Percentiles rank a stretch among this genome's conserved stretches.
Evolutionary conservation across 1,284 basidiomycete species (phyloP).

Genomic region (Moniliophthora roreri): DNA sequence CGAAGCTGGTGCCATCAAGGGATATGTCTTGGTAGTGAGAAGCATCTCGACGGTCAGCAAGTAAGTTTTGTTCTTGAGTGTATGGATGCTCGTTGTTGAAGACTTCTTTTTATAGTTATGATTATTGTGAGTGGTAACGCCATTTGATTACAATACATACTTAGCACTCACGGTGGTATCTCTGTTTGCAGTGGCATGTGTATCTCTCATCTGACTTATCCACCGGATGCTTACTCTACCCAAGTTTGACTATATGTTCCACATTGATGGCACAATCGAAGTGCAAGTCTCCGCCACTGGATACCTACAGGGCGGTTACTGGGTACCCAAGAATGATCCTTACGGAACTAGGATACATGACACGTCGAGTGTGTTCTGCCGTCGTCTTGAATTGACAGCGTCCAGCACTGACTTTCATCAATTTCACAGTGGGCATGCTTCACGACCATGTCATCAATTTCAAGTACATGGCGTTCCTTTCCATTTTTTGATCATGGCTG

Average conservation of each 20-base stretch:
- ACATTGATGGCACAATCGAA: slow-evolving; percentile 66
- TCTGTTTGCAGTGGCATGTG: not conserved
- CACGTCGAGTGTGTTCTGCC: not conserved
- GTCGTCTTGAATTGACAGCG: not conserved
- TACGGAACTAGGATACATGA: slow-evolving; percentile 34
- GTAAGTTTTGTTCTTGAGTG: slow-evolving; percentile 37
- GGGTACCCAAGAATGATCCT: slow-evolving; percentile 45
- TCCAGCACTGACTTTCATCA: slow-evolving; percentile 17
- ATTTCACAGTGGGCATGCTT: slow-evolving; percentile 56
- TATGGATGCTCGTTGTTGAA: no score
- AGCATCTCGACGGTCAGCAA: slow-evolving; percentile 63
- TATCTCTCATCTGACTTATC: not conserved
- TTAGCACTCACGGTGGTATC: not conserved
- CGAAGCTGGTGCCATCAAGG: slow-evolving; percentile 59
- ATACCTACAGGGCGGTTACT: slow-evolving; percentile 64
- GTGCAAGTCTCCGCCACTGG: slow-evolving; percentile 65
- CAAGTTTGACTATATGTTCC: slow-evolving; percentile 66
- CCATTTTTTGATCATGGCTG: not conserved
- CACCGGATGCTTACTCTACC: not conserved
- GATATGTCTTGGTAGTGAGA: slow-evolving; percentile 57
- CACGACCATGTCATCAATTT: slow-evolving; percentile 73
- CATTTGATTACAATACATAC: not conserved
- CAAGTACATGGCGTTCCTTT: slow-evolving; percentile 31
- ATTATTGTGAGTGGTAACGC: slow-evolving; percentile 43
- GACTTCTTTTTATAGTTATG: slow-evolving; percentile 44